Percentiles rank a stretch among this genome's conserved stretches.
phyloP scores from a whole-genome alignment of 768 basidiomycete species.

The Saitozyma sp. region DNA sequence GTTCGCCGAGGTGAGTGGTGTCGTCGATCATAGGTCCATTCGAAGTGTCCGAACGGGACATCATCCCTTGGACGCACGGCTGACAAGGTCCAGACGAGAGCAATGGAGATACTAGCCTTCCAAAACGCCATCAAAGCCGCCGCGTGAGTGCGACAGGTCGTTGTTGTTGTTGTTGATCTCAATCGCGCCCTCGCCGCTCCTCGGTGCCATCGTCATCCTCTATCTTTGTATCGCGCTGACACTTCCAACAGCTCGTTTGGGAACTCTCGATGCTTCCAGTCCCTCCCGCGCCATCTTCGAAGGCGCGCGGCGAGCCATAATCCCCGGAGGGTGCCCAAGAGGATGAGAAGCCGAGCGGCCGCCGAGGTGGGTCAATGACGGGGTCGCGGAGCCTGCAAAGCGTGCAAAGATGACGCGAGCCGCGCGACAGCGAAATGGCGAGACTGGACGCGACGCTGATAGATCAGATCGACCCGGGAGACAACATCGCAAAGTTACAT shows the following conservation, averaged over 20 bases:
- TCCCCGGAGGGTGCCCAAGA: constrained; percentile 81
- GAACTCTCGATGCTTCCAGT: constrained; percentile 86
- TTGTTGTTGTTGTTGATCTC: no score
- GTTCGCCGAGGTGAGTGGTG: constrained; percentile 69
- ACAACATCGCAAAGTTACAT: constrained; percentile 56
- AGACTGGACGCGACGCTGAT: not conserved
- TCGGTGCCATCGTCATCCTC: no score
- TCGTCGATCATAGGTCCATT: not conserved
- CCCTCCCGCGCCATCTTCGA: constrained; percentile 84
- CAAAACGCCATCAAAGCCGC: constrained; percentile 79
- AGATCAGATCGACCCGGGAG: constrained; percentile 60
- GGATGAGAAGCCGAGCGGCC: constrained; percentile 75
- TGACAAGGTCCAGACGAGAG: constrained; percentile 6
- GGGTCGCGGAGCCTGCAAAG: not conserved
- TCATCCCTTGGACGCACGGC: not conserved
- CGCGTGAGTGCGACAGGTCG: constrained; percentile 56
- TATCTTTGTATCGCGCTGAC: no score
- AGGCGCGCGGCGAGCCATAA: constrained; percentile 93
- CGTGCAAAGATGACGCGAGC: no score
- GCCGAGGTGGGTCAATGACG: constrained; percentile 67
- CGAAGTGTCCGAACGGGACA: not conserved
- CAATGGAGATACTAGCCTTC: constrained; percentile 79
- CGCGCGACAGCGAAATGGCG: no score
- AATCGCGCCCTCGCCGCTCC: no score
- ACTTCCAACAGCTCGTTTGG: constrained; percentile 60